Evolutionary conservation across 2,329 filamentous ascomycete species (phyloP), one percentile per base, ranked within the genome.

Genomic region (Aspergillus aculeatinus): DNA sequence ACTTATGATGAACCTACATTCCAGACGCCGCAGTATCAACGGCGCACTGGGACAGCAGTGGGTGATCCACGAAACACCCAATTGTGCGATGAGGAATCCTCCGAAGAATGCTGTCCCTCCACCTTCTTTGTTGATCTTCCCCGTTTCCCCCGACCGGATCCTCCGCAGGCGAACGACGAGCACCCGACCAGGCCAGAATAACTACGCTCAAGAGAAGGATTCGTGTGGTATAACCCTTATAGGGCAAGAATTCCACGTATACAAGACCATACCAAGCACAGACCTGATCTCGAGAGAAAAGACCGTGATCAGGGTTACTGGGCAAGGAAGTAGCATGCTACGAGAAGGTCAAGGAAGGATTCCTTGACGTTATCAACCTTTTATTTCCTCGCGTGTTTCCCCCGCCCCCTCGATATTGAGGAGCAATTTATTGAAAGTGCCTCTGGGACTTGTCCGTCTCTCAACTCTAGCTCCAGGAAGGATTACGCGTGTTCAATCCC

Each of bases 31-130:
- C 51, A 60, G 47, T 55, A n/a, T 39, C 7, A 55, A 47, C 14
- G 19, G 16, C 49, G 31, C 11, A 59, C 49, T 29, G 35, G 11
- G 50, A 35, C 42, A 55, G 42, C 23, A 47, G n/a, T 35, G 21
- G 29, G n/a, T 29, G 51, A 23, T 44, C 48, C 49, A 25, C 51
- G 23, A 42, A 58, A 42, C 21, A 47, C 35, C 21, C 16, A 42
- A 33, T 48, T 12, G 27, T 47, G 39, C 52, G 27, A 55, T 55
- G 47, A 48, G 58, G 49, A 62, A 62, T 63, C 48, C 53, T 31
- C 61, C 66, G 58, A 61, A 61, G 67, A 69, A 69, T 69, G 67
- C 25, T 29, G 27, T 47, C 54, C 35, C 16, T 60, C 56, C 52
- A 29, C 48, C 58, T 56, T 61, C 59, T 63, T 60, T 62, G 62